Percentiles rank a stretch among this genome's conserved stretches.
Conservation (phyloP, 768 basidiomycete species). For the Mycena venus region DNA sequence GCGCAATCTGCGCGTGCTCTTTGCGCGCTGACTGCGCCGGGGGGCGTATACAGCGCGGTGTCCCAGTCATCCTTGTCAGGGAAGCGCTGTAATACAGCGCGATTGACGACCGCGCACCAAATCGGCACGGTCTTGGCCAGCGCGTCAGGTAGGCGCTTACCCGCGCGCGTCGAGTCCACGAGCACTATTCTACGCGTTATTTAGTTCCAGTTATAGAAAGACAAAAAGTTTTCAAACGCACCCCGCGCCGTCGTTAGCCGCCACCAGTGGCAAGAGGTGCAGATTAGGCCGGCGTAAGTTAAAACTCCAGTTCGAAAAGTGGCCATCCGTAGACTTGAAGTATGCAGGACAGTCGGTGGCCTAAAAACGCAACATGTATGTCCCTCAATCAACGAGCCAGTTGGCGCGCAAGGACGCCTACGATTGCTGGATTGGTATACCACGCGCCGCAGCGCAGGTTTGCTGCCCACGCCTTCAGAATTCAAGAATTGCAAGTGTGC, state of each 20-base stretch:
- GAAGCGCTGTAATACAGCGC: constrained; percentile 59
- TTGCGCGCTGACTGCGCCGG: constrained; percentile 74
- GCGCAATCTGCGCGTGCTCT: constrained; percentile 86
- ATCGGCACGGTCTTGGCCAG: constrained; percentile 94
- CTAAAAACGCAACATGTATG: constrained; percentile 30
- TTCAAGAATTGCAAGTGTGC: too few relatives aligned
- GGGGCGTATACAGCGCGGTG: constrained; percentile 75
- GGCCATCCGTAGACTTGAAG: constrained; percentile 95
- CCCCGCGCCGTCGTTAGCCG: constrained; percentile 64
- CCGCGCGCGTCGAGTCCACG: constrained; percentile 93
- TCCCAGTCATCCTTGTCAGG: constrained; percentile 62
- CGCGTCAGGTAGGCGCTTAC: constrained; percentile 95
- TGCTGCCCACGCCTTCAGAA: constrained; percentile 56
- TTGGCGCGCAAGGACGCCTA: constrained; percentile 34
- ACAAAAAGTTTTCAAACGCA: constrained; percentile 46
- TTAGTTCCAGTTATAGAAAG: not conserved
- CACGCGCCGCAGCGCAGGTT: constrained; percentile 96
- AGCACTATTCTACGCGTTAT: constrained; percentile 72
- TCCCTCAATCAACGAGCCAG: not conserved
- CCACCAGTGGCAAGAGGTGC: constrained; percentile 74
- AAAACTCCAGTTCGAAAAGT: constrained; percentile 88
- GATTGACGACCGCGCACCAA: constrained; percentile 93
- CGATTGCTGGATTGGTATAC: constrained; percentile 85
- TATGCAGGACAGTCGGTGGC: constrained; percentile 68
- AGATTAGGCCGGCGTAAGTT: constrained; percentile 88